These are phyloP conservation scores for Verticillium nubilum DNA, from an alignment of 2,329 filamentous ascomycete species.

Conservation along the genomic window DNA sequence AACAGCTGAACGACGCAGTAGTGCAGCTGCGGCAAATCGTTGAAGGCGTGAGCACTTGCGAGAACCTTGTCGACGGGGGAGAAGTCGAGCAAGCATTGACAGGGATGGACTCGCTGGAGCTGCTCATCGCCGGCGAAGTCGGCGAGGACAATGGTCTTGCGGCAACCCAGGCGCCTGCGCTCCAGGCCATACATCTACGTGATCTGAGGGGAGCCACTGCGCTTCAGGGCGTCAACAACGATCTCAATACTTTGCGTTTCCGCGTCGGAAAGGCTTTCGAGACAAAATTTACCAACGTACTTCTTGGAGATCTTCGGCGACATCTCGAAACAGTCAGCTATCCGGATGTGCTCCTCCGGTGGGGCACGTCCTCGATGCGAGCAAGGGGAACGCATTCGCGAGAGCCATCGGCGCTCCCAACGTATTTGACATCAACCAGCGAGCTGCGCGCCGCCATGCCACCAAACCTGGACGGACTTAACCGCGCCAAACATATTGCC, in stretches of 20 bases:
- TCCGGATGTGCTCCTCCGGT: slow-evolving; percentile 73
- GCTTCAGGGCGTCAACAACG: slow-evolving; percentile 71
- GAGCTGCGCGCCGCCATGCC: slow-evolving; percentile 66
- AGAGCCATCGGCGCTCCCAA: slow-evolving; percentile 64
- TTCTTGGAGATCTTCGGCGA: slow-evolving; percentile 74
- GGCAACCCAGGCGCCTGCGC: slow-evolving; percentile 17
- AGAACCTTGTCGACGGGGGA: slow-evolving; percentile 76
- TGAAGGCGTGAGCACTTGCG: slow-evolving; percentile 67
- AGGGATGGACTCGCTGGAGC: slow-evolving; percentile 71
- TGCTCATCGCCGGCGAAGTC: slow-evolving; percentile 68
- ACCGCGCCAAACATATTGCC: slow-evolving; percentile 72
- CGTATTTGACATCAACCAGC: slow-evolving; percentile 71
- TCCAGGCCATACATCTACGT: slow-evolving; percentile 37
- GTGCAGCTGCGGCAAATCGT: slow-evolving; percentile 78
- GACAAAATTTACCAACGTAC: slow-evolving; percentile 66
- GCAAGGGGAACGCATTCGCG: slow-evolving; percentile 62
- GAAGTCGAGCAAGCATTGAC: slow-evolving; percentile 76
- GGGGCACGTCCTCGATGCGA: slow-evolving; percentile 73
- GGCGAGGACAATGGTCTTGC: slow-evolving; percentile 29
- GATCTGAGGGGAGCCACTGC: slow-evolving; percentile 76
- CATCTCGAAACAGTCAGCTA: slow-evolving; percentile 70
- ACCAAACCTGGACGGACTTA: slow-evolving; percentile 70
- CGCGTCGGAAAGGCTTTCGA: slow-evolving; percentile 88
- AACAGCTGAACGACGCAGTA: slow-evolving; percentile 75
- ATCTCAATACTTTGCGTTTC: slow-evolving; percentile 69